Evolutionary conservation across 306 rosid species (phyloP).

Genomic region (Gastrolobium villosum): DNA sequence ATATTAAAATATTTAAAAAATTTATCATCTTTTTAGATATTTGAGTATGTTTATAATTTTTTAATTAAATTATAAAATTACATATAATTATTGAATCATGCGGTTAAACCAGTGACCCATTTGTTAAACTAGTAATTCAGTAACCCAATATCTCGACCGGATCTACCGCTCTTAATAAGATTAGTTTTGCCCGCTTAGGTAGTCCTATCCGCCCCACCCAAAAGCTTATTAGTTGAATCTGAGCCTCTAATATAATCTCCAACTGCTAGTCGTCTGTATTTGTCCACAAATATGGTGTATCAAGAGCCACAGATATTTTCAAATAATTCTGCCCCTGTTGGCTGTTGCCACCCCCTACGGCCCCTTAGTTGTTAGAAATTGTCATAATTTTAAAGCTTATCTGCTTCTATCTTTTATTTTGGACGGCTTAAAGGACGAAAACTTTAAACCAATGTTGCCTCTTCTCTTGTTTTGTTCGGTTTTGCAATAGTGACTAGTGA

Average conservation of each 20-base stretch:
- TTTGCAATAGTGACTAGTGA: not conserved
- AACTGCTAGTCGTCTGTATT: conserved; percentile 37
- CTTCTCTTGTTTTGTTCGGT: conserved; percentile 28
- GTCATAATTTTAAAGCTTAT: conserved; percentile 35
- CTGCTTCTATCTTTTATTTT: conserved; percentile 36
- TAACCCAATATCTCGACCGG: no score
- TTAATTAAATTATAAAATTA: no score
- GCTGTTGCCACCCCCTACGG: not conserved
- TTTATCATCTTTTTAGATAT: no score
- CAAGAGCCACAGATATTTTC: conserved; percentile 32
- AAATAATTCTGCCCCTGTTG: not conserved
- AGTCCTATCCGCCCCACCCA: no score
- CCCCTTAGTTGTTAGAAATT: not conserved
- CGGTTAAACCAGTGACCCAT: no score
- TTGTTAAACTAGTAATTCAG: no score
- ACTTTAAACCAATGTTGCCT: conserved; percentile 27
- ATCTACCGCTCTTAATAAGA: no score
- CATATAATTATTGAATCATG: no score
- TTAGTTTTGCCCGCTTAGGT: no score
- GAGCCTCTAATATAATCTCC: conserved; percentile 22
- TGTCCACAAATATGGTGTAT: conserved; percentile 54
- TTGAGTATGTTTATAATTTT: no score
- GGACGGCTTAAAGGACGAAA: conserved; percentile 40
- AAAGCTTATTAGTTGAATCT: conserved; percentile 17
- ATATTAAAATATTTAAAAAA: no score